Evolutionary conservation across 176 grass and related monocot genomes (phyloP), one percentile per base, ranked within the genome.

Genomic region (Phragmites australis): DNA sequence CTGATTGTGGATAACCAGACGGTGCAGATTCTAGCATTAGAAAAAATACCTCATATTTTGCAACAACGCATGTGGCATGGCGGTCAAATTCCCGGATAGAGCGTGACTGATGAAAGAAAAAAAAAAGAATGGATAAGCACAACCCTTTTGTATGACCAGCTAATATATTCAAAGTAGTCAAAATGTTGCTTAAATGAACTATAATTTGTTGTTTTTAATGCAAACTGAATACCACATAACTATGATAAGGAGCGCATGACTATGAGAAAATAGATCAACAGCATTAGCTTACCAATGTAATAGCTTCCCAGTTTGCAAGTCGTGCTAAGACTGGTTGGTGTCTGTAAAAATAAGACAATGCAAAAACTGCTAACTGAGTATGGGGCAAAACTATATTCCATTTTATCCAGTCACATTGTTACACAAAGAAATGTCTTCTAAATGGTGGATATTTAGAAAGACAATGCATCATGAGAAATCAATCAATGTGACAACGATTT

Each of bases 301-400:
- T 95, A 72, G 90, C 90, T 67, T 99, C 96, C 96, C 92, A 99
- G 78, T 99, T 99, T 57, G 96, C 96, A 37, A 99, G 92, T 84
- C 96, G 83, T 76, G 86, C 84, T 71, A 95, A 76, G 37, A 87
- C 74, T 75, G 86, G 65, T 72, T 99, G 88, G 74, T 99, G 96
- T 23, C 96, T 99, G 61, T 62, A 90, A 74, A 89, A 55, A 55
- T 34, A 60, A 16, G 4, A 46, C 61, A 82, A 17, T 47, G 8
- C 18, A 77, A 70, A 78, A 84, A 22, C 34, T 63, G 48, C 1
- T 32, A 54, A 45, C 16, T 48, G 68, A 71, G 21, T 48, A 63
- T 5, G 13, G 29, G 73, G 44, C 25, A 45, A 56, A 69, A 40
- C n/a, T 5, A 16, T 15, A 64, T 29, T 12, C 21, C 31, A 55